These are phyloP conservation scores for Udeniomyces megalosporus DNA, from an alignment of 768 basidiomycete species.

Conservation along the genomic window DNA sequence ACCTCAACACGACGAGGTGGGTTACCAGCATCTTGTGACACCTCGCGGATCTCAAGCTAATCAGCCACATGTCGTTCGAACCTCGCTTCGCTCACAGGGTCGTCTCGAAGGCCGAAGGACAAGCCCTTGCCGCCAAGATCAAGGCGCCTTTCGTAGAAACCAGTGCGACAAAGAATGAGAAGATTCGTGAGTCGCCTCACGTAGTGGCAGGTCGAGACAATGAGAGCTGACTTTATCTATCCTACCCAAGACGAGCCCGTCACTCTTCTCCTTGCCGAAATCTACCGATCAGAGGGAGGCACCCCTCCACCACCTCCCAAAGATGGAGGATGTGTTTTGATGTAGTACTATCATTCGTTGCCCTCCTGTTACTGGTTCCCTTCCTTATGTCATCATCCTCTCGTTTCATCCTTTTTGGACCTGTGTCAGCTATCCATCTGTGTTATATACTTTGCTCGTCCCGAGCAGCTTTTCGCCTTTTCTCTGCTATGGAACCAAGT, in stretches of 20 bases:
- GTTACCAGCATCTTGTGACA: too few species aligned
- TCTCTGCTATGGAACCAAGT: too few species aligned
- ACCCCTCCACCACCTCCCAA: background rate
- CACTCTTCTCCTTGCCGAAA: slow-evolving; percentile 11
- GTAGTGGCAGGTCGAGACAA: too few species aligned
- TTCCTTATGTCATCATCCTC: too few species aligned
- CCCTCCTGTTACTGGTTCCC: background rate
- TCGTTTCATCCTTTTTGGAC: too few species aligned
- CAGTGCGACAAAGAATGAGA: slow-evolving; percentile 10
- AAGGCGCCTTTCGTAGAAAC: slow-evolving; percentile 17
- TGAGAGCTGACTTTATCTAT: background rate
- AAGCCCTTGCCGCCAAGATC: slow-evolving; percentile 11
- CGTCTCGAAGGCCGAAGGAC: slow-evolving; percentile 9
- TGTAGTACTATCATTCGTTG: background rate
- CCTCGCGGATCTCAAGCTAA: too few species aligned
- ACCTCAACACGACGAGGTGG: slow-evolving; percentile 4
- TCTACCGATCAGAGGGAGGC: slow-evolving; percentile 7
- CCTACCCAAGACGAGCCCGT: slow-evolving; percentile 7
- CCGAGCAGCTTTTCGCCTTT: too few species aligned
- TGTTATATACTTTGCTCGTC: too few species aligned
- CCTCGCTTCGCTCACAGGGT: background rate
- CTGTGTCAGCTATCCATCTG: too few species aligned
- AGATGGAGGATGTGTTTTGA: too few species aligned
- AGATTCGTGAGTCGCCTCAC: slow-evolving; percentile 11
- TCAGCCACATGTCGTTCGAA: background rate